These are phyloP conservation scores for Osmanthus fragrans DNA, from an alignment of 257 asterid species.

Conservation along the genomic window DNA sequence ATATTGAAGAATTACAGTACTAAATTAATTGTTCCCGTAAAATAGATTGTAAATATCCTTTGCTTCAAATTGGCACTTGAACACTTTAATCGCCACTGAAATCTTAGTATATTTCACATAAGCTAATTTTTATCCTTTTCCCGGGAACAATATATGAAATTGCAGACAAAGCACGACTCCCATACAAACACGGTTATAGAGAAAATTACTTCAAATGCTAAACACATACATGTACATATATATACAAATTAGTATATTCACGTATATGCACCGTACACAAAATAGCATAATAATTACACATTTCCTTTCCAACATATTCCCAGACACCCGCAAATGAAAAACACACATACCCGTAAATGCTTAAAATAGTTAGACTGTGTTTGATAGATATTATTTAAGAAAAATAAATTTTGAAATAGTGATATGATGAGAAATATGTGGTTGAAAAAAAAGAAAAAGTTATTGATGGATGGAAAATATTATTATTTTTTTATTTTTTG, in stretches of 20 bases:
- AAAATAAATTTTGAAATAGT: no score
- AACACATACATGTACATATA: not conserved
- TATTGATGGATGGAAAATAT: no score
- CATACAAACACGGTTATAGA: not conserved
- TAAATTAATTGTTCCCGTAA: no score
- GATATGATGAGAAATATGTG: no score
- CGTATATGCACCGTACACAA: not conserved
- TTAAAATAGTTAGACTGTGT: not conserved
- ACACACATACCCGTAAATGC: not conserved
- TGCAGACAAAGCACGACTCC: not conserved
- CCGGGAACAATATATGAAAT: not conserved
- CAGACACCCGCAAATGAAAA: not conserved
- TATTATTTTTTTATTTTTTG: no score
- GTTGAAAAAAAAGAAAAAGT: no score
- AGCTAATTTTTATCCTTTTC: not conserved
- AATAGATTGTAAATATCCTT: no score
- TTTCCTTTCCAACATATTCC: not conserved
- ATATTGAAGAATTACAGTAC: not conserved
- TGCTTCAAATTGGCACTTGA: slow-evolving; percentile 5
- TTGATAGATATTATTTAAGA: no score
- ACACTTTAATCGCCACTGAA: not conserved
- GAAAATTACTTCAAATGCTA: not conserved
- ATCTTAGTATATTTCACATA: not conserved
- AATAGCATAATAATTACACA: not conserved
- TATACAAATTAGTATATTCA: not conserved